phyloP scores from a whole-genome alignment of 352 stramenopile species.

The Phytophthora pistaciae region DNA sequence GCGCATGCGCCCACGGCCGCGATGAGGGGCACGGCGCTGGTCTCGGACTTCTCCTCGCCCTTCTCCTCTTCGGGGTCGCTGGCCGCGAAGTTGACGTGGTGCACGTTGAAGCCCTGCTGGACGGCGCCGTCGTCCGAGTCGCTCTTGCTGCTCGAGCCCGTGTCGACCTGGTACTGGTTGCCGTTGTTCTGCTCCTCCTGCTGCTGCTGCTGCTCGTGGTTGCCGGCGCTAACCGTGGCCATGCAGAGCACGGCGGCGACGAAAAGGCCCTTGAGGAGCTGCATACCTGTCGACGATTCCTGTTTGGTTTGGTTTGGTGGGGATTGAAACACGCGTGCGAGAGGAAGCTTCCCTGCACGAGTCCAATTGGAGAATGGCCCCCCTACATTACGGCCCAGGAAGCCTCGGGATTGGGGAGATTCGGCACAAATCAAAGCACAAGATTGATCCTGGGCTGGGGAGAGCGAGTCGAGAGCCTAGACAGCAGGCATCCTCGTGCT shows the following conservation, averaged over 20 bases:
- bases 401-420: conserved; percentile 27
- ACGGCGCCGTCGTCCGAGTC: conserved; percentile 10
- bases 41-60: conserved; percentile 22
- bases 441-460: conserved; percentile 36
- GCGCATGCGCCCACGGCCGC: conserved; percentile 48
- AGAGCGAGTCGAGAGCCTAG: conserved; percentile 22
- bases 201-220: conserved; percentile 17
- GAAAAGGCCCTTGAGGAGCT: conserved; percentile 39
- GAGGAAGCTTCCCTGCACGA: conserved; percentile 11
- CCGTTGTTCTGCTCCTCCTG: conserved; percentile 15
- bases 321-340: conserved; percentile 1
- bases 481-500: conserved; percentile 15
- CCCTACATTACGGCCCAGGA: conserved; percentile 6
- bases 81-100: conserved; percentile 51
- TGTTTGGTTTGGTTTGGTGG: not conserved
- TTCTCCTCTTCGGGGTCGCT: conserved; percentile 32
- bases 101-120: conserved; percentile 42
- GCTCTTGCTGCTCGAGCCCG: conserved; percentile 5
- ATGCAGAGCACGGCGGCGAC: conserved; percentile 34
- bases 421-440: conserved; percentile 35
- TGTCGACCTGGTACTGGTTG: conserved; percentile 7
- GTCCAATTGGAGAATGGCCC: conserved; percentile 38
- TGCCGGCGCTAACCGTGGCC: conserved; percentile 21
- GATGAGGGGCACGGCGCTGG: conserved; percentile 30
- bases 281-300: conserved; percentile 25